Percentiles rank a stretch among this genome's conserved stretches.
Conservation (phyloP, 495 filamentous ascomycete species). For the Lepraria neglecta region DNA sequence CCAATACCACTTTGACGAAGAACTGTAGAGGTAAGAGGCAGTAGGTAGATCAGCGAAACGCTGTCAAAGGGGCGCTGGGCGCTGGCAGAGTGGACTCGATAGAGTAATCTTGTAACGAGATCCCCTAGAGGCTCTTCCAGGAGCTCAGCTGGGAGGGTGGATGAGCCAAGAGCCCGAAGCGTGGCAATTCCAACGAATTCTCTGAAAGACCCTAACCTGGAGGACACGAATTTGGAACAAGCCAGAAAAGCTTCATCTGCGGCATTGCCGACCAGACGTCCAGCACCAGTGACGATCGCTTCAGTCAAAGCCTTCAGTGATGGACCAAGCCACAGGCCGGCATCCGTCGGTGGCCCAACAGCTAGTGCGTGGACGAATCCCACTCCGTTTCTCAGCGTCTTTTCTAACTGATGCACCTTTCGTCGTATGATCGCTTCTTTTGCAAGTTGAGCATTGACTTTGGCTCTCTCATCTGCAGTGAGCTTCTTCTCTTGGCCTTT, state of each 20-base stretch:
- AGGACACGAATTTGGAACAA: slow-evolving; percentile 63
- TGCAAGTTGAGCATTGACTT: slow-evolving; percentile 81
- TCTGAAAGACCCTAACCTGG: slow-evolving; percentile 67
- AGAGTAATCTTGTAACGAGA: slow-evolving; percentile 81
- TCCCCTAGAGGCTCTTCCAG: slow-evolving; percentile 77
- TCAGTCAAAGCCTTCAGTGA: slow-evolving; percentile 64
- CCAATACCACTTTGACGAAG: slow-evolving; percentile 74
- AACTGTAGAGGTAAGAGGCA: slow-evolving; percentile 72
- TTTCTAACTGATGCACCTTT: slow-evolving; percentile 58
- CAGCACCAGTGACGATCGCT: slow-evolving; percentile 69
- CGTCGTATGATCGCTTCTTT: slow-evolving; percentile 77
- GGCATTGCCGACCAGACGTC: slow-evolving; percentile 67
- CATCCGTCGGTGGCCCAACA: slow-evolving; percentile 75
- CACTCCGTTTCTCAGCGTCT: slow-evolving; percentile 67
- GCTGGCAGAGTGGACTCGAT: slow-evolving; percentile 79
- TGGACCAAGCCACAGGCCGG: slow-evolving; percentile 76
- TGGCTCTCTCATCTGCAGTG: slow-evolving; percentile 76
- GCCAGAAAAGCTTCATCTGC: slow-evolving; percentile 75
- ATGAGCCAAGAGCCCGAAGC: slow-evolving; percentile 66
- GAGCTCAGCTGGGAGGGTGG: slow-evolving; percentile 62
- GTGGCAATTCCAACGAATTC: slow-evolving; percentile 84
- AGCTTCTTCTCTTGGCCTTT: slow-evolving; percentile 89
- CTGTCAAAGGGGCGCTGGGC: slow-evolving; percentile 88
- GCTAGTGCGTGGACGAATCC: slow-evolving; percentile 78
- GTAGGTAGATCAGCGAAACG: slow-evolving; percentile 76